Base-by-base conservation (phyloP, 768 basidiomycete species). In the Baorangia bicolor region DNA sequence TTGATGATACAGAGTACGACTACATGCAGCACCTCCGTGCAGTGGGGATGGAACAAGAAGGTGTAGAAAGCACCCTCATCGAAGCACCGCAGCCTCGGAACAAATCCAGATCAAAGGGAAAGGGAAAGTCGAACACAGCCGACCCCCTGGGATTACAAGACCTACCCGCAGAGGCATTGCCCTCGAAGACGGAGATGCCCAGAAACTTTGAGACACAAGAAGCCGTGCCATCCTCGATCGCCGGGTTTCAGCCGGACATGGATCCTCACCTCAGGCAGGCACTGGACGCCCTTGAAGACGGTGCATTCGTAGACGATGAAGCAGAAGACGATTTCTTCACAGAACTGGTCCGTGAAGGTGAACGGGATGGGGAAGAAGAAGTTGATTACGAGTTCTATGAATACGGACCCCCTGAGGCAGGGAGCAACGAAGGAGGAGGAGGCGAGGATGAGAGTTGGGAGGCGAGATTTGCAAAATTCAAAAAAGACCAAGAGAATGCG, bases 11-110 rank as follows among this genome's bases (percentile, higher is more conserved):
- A 7, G 83, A 94, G 56, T 99, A 99, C 76, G 92, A 99, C 73
- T 99, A 99, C 77, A 94, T 98, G 91, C 89, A 95, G 70, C 97
- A 99, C 74, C 82, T 99, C 41, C 87, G 92, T 13, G 64, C 82
- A 2, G 84, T 92, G 47, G 92, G 92, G 4, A 65, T 82, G 13
- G 81, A 87, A 54, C 90, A 92, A 67, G 90, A 87, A 41, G 90
- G 90, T 12, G 84, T 90, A 9, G 92, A 94, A 37, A 88, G 85
- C 55, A 74, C 92, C 49, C 78, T 95, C 55, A 76, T 97, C 47
- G 90, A 93, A 61, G 89, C 90, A n/a, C 85, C 87, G 2, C 64
- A 74, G 16, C 68, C 75, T 5, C 77, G 76, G 59, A 63, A 57
- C 54, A 75, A 75, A 49, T 52, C 63, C 23, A 58, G 68, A 49